A percentile compares a stretch with the other conserved stretches of the same genome.
Evolutionary conservation across 2,329 filamentous ascomycete genomes (phyloP).

Genomic region (Colletotrichum simmondsii): DNA sequence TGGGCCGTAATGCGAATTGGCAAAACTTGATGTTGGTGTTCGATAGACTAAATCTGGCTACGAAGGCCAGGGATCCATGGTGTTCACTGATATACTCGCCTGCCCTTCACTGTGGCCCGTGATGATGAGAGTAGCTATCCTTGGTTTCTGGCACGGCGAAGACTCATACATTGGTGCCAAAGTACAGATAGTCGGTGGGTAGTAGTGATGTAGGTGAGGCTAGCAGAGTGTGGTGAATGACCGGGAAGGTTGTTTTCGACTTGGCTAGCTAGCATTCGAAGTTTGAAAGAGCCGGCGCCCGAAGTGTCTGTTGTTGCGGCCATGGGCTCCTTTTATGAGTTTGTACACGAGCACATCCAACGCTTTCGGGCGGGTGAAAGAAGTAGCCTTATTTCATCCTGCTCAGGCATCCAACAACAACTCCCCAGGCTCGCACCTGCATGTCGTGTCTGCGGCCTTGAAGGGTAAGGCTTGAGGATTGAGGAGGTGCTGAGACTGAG

Average conservation of each 20-base stretch:
- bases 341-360: not conserved
- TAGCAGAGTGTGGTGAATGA: not conserved
- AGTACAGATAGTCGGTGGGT: not conserved
- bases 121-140: not conserved
- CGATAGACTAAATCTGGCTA: not conserved
- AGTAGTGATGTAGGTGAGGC: not conserved
- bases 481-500: not conserved
- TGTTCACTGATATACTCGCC: not conserved
- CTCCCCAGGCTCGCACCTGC: not conserved
- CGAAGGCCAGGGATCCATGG: not conserved
- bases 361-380: not conserved
- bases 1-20: not conserved
- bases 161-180: not conserved
- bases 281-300: too few species aligned
- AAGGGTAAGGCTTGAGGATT: not conserved
- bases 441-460: not conserved
- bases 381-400: not conserved
- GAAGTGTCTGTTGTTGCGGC: not conserved
- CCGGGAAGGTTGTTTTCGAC: not conserved
- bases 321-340: not conserved
- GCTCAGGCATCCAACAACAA: not conserved
- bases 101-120: not conserved
- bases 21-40: not conserved
- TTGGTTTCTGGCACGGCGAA: not conserved
- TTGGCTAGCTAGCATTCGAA: not conserved